Evolutionary conservation across 1,284 basidiomycete species (phyloP), one percentile per base, ranked within the genome.

Genomic region (Moesziomyces sp.): DNA sequence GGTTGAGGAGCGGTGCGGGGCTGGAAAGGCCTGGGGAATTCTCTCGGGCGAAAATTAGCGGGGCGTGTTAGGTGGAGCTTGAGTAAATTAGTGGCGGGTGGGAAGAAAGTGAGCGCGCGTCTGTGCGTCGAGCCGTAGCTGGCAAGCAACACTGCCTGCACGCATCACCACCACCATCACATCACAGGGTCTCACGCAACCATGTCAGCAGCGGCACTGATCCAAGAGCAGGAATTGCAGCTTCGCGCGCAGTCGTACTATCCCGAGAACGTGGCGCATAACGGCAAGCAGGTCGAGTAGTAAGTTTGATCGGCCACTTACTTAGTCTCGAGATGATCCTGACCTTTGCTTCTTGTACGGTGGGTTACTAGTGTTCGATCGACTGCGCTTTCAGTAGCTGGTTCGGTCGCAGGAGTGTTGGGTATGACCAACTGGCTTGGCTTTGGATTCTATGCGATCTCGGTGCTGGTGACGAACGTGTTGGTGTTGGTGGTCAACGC

Each of bases 341-440:
- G 30, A 30, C 30, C 9, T 30, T 11, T 38, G 14, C 3, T 38
- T 35, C 6, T 14, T 35, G 11, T 35, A 6, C 3, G 11, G 5
- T 35, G 34, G 34, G 3, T 13, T n/a, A n/a, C n/a, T 52, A 83
- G 81, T 46, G 66, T 83, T 11, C 74, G 81, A 40, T 82, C 80
- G 16, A 70, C 77, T 8, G 58, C 74, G 5, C 57, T 81, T n/a
- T 80, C 79, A 0, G 61, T 82, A 7, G 74, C 79, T 26, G 81
- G 81, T 14, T 59, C 69, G 5, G 64, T 66, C 11, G 78, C 80
- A 1, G 81, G 81, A 19, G 75, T 83, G 9, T 47, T 82, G n/a
- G 81, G 81, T 30, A 65, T 83, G 35, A 79, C 77, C 21, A 82
- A 83, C 57, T 61, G 79, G 51, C 34, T 61, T 40, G 81, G 81